Evolutionary conservation across 176 grass and related monocot genomes (phyloP).

Genomic region (bread wheat (Triticum aestivum)): DNA sequence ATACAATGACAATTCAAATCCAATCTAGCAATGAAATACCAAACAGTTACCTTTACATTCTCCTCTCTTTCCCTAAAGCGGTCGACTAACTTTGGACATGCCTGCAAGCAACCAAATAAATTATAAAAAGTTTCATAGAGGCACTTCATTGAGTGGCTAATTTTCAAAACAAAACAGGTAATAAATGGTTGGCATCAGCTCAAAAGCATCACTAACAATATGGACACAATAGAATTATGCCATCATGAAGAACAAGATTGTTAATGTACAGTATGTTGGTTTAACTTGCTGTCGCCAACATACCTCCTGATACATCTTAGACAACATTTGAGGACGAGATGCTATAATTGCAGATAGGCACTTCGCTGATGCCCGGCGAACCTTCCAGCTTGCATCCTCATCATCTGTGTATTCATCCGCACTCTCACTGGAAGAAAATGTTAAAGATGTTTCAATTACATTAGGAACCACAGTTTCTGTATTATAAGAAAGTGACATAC

Average conservation of each 20-base stretch:
- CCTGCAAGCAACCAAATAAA: slow-evolving; percentile 44
- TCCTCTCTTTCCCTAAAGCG: slow-evolving; percentile 96
- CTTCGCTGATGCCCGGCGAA: slow-evolving; percentile 90
- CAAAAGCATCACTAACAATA: neutral
- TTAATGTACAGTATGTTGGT: neutral
- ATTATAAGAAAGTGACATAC: slow-evolving; percentile 47
- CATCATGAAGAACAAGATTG: neutral
- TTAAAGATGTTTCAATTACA: slow-evolving; percentile 5
- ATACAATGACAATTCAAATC: slow-evolving; percentile 6
- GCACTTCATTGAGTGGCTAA: neutral
- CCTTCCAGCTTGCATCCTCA: slow-evolving; percentile 99
- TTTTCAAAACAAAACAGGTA: neutral
- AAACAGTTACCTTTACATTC: slow-evolving; percentile 83
- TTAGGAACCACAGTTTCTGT: slow-evolving; percentile 14
- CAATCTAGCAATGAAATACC: neutral
- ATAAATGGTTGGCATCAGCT: neutral
- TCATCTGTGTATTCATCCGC: slow-evolving; percentile 95
- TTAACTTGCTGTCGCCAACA: slow-evolving; percentile 4
- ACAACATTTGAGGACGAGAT: slow-evolving; percentile 85
- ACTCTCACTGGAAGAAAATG: slow-evolving; percentile 66
- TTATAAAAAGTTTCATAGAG: neutral
- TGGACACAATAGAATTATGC: neutral
- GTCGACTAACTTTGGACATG: slow-evolving; percentile 93
- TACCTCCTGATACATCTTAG: slow-evolving; percentile 82
- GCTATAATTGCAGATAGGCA: slow-evolving; percentile 93